Evolutionary conservation across 768 basidiomycete genomes (phyloP).

Genomic region (Cystobasidiopsis lactophilus): DNA sequence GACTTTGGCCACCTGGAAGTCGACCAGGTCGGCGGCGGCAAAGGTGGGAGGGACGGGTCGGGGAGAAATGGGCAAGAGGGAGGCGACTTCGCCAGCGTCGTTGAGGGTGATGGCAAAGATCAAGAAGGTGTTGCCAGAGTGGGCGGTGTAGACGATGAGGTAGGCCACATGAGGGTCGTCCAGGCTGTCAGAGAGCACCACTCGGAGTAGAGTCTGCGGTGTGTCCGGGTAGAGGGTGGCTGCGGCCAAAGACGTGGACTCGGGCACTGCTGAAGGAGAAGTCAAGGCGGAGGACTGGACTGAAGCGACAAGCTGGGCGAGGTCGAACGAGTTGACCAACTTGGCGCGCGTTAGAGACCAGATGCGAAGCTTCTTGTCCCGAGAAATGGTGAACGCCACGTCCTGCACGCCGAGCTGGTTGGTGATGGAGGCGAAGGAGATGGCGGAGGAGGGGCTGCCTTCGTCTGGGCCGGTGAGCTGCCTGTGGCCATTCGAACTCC

Average conservation of each 20-base stretch:
- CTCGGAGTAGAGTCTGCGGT: not conserved
- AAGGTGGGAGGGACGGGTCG: not conserved
- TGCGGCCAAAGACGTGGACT: no score
- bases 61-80: not conserved
- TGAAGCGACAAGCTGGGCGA: slow-evolving; percentile 34
- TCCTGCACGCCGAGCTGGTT: slow-evolving; percentile 47
- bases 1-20: not conserved
- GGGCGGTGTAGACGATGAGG: not conserved
- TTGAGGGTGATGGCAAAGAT: not conserved
- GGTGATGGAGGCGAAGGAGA: slow-evolving; percentile 49
- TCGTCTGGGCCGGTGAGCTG: slow-evolving; percentile 33
- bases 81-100: not conserved
- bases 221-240: not conserved
- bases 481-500: slow-evolving; percentile 48
- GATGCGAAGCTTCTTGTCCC: slow-evolving; percentile 59
- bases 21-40: not conserved
- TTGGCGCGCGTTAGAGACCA: slow-evolving; percentile 36
- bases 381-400: slow-evolving; percentile 62
- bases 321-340: slow-evolving; percentile 30
- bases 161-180: not conserved
- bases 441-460: slow-evolving; percentile 39
- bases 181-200: not conserved
- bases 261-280: slow-evolving; percentile 5
- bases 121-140: not conserved
- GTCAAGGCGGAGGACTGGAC: slow-evolving; percentile 8